Conservation (phyloP, 2,329 filamentous ascomycete species). For the Parascedosporium putredinis region DNA sequence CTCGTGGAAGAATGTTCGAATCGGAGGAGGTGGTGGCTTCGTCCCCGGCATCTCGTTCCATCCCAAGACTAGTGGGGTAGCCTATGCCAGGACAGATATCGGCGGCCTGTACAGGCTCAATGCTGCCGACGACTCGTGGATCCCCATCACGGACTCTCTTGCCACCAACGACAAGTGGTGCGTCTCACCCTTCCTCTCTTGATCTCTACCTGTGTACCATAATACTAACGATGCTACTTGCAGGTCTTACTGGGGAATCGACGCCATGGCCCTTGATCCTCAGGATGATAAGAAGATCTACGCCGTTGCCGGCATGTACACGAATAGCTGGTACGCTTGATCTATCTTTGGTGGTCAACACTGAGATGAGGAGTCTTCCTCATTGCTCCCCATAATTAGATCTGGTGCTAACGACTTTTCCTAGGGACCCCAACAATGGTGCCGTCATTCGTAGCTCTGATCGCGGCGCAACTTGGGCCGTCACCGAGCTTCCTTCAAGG, state of each 20-base stretch:
- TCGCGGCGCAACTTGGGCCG: constrained; percentile 39
- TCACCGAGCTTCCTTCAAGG: constrained; percentile 45
- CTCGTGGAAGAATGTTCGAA: constrained; percentile 38
- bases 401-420: too few species aligned
- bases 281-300: constrained; percentile 41
- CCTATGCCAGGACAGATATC: constrained; percentile 47
- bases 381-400: too few species aligned
- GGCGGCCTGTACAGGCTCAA: constrained; percentile 47
- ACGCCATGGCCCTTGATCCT: constrained; percentile 45
- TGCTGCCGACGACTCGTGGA: constrained; percentile 41
- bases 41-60: constrained; percentile 48
- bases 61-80: constrained; percentile 36
- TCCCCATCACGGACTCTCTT: constrained; percentile 37
- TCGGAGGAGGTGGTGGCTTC: constrained; percentile 48
- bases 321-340: constrained; percentile 43
- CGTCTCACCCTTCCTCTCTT: constrained; percentile 3
- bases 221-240: constrained; percentile 7
- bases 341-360: too few species aligned
- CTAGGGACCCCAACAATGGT: constrained; percentile 42
- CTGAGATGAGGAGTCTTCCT: too few species aligned
- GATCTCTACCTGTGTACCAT: constrained; percentile 3
- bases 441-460: constrained; percentile 44
- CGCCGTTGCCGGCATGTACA: constrained; percentile 46
- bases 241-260: constrained; percentile 46
- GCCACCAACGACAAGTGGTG: constrained; percentile 34